Evolutionary conservation across 2,329 filamentous ascomycete species (phyloP).

Genomic region (Ilyonectria robusta): DNA sequence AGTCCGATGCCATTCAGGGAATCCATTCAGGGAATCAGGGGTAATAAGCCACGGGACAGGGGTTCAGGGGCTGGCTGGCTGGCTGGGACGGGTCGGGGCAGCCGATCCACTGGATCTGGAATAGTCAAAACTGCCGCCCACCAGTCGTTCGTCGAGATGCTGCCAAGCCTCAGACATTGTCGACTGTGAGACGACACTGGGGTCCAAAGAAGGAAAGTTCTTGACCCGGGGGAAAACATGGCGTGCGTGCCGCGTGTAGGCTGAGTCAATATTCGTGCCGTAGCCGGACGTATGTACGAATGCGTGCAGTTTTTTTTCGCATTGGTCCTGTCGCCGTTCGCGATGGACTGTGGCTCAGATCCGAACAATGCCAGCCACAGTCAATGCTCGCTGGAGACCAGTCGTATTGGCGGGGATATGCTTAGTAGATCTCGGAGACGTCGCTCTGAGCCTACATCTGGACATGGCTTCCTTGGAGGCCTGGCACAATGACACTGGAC

Average conservation of each 20-base stretch:
- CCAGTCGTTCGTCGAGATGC: conserved; percentile 40
- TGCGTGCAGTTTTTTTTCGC: conserved; percentile 16
- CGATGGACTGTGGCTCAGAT: conserved; percentile 33
- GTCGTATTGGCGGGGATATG: conserved; percentile 5
- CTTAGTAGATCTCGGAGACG: conserved; percentile 36
- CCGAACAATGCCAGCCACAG: conserved; percentile 29
- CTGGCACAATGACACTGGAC: conserved; percentile 23
- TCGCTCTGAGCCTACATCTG: conserved; percentile 19
- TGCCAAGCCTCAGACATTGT: conserved; percentile 43
- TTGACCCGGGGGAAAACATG: conserved; percentile 17
- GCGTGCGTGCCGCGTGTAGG: conserved; percentile 20
- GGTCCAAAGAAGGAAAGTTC: conserved; percentile 34
- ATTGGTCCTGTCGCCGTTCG: conserved; percentile 29
- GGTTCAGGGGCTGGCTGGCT: conserved; percentile 33
- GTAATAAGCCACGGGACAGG: conserved; percentile 28
- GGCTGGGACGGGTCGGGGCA: conserved; percentile 35
- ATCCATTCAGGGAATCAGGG: conserved; percentile 42
- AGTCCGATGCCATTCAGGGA: conserved; percentile 45
- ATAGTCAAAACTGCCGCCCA: conserved; percentile 39
- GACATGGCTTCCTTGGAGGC: conserved; percentile 27
- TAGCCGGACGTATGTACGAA: not conserved
- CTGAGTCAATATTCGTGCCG: conserved; percentile 28
- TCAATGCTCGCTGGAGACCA: conserved; percentile 31
- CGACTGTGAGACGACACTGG: conserved; percentile 38
- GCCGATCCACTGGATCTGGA: conserved; percentile 41